Evolutionary conservation across 2,329 filamentous ascomycete species (phyloP), one percentile per base, ranked within the genome.

Genomic region (Pyricularia grisea): DNA sequence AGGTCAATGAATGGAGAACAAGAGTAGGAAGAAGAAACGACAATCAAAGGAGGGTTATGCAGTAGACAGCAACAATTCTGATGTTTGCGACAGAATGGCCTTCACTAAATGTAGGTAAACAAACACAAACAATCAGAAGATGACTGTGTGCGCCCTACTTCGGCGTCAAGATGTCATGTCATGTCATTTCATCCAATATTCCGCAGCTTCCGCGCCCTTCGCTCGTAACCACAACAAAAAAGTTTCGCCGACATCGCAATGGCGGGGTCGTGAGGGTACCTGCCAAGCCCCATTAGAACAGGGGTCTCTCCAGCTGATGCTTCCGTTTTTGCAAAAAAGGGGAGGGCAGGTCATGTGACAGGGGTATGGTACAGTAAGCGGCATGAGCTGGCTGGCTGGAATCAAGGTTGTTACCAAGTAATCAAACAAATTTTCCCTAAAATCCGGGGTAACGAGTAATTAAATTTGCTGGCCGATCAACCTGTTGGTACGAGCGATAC

Each of bases 211-310:
- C 20, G 9, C 42, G 4, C 42, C n/a, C n/a, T n/a, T n/a, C 42
- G 42, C n/a, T 50, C 42, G 42, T 58, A 11, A 36, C 33, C 17
- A 27, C 36, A 4, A 58, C 66, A 25, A 20, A 64, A 64, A 64
- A 11, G 33, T 36, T 17, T 64, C 12, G 63, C 66, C 66, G 66
- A 67, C 33, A 67, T 67, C 66, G 66, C 66, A 58, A 58, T 67
- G 66, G 66, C 66, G 66, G 66, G 66, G 36, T 50, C 11, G 28
- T 11, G 58, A 27, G 7, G 4, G 58, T 61, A 23, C 58, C 58
- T 61, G 58, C 58, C 58, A 61, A 61, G 58, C 27, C 2, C 25
- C 6, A 14, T 17, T 6, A 20, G 36, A 42, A 14, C 20, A 50
- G n/a, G 42, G 42, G 42, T 50, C 42, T 50, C 33, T 36, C 33